phyloP scores from a whole-genome alignment of 225 moss, liverwort and hornwort genomes.

The Straminergon stramineum region DNA sequence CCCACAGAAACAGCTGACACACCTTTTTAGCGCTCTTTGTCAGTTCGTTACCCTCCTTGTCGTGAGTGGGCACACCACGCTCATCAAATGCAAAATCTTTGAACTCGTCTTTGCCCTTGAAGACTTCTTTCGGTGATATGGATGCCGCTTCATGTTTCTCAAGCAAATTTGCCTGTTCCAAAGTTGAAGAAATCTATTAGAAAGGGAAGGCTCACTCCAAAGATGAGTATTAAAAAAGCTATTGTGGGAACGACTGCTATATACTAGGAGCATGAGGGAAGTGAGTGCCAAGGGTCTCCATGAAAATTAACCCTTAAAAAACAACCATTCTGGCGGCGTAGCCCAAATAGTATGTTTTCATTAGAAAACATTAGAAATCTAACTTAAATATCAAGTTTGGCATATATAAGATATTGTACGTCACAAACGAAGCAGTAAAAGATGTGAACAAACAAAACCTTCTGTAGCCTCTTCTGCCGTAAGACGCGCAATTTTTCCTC shows the following conservation, averaged over 20 bases:
- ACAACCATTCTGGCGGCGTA: background rate
- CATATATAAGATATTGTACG: background rate
- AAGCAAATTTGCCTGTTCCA: constrained; percentile 51
- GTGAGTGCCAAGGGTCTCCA: background rate
- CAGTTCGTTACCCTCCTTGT: constrained; percentile 54
- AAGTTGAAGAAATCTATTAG: background rate
- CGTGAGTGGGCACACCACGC: constrained; percentile 68
- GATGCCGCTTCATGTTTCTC: constrained; percentile 54
- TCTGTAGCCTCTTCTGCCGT: constrained; percentile 39
- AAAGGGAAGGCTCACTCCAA: background rate
- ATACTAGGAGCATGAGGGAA: background rate
- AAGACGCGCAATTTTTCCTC: constrained; percentile 55
- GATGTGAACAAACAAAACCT: constrained; percentile 6
- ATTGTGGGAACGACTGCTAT: background rate
- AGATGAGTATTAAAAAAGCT: background rate
- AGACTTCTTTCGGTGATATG: constrained; percentile 37
- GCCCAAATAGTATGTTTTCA: background rate
- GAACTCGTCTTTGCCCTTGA: constrained; percentile 43
- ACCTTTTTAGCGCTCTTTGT: constrained; percentile 54
- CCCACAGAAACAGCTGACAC: background rate
- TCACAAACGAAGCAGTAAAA: background rate
- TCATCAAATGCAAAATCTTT: constrained; percentile 43
- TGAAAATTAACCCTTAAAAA: background rate
- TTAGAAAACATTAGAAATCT: background rate
- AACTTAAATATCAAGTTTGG: background rate